These are phyloP conservation scores for Avena insularis DNA, from an alignment of 176 grass and related monocot species.

Conservation along the genomic window DNA sequence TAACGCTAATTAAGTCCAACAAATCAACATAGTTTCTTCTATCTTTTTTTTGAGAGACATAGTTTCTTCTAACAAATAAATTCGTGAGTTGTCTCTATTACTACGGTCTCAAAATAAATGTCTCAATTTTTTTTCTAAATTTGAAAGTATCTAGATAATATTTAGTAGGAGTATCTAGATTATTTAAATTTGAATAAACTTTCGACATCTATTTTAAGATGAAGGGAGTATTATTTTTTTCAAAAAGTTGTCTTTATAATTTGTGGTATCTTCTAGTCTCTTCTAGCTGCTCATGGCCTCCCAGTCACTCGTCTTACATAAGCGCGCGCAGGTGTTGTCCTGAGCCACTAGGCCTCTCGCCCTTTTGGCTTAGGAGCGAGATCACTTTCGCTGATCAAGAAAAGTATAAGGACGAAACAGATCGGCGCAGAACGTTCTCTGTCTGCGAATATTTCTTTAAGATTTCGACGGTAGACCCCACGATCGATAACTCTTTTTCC, in stretches of 20 bases:
- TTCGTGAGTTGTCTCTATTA: too few relatives aligned
- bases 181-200: too few relatives aligned
- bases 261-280: not conserved
- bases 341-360: not conserved
- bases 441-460: constrained; percentile 16
- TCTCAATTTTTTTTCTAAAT: too few relatives aligned
- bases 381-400: constrained; percentile 31
- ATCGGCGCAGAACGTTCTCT: constrained; percentile 35
- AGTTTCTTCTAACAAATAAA: not conserved
- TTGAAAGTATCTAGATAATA: too few relatives aligned
- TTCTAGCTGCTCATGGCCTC: not conserved
- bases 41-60: too few relatives aligned
- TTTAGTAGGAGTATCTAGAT: too few relatives aligned
- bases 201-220: too few relatives aligned
- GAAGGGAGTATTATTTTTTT: too few relatives aligned
- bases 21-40: not conserved
- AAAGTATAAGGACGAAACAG: constrained; percentile 35
- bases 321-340: not conserved
- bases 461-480: not conserved
- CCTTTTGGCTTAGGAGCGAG: not conserved
- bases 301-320: not conserved
- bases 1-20: not conserved
- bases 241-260: too few relatives aligned
- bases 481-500: too few relatives aligned
- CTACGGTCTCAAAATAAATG: too few relatives aligned